Percentiles rank a stretch among this genome's conserved stretches.
phyloP scores from a whole-genome alignment of 2,329 filamentous ascomycete genomes.

The Trichothecium roseum region DNA sequence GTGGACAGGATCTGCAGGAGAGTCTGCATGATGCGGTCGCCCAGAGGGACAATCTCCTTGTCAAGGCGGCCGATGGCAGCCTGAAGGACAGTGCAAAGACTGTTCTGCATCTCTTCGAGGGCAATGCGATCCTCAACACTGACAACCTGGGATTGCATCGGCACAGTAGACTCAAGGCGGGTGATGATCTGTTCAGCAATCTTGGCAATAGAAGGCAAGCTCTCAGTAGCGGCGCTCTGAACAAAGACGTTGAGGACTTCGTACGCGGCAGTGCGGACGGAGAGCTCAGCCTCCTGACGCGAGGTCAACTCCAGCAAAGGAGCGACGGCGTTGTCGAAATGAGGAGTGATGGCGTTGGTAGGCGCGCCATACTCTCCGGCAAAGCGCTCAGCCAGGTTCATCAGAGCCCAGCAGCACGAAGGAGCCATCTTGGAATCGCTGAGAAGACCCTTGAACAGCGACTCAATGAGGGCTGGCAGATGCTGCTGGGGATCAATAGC shows the following conservation, averaged over 20 bases:
- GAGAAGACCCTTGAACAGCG: slow-evolving; percentile 80
- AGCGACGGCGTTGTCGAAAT: slow-evolving; percentile 87
- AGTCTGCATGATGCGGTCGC: slow-evolving; percentile 88
- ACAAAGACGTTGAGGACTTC: slow-evolving; percentile 95
- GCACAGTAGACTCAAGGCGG: slow-evolving; percentile 80
- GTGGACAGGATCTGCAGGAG: slow-evolving; percentile 71
- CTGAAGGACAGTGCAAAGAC: slow-evolving; percentile 81
- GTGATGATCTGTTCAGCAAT: slow-evolving; percentile 84
- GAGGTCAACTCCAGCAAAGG: slow-evolving; percentile 81
- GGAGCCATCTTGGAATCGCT: slow-evolving; percentile 94
- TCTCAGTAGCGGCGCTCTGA: slow-evolving; percentile 80
- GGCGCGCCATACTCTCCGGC: slow-evolving; percentile 70
- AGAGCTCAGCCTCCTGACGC: slow-evolving; percentile 70
- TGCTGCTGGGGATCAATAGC: slow-evolving; percentile 80
- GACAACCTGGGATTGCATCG: slow-evolving; percentile 85
- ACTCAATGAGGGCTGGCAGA: slow-evolving; percentile 73
- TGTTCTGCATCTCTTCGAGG: slow-evolving; percentile 96
- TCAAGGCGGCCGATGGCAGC: slow-evolving; percentile 87
- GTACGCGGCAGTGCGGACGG: slow-evolving; percentile 89
- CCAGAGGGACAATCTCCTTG: slow-evolving; percentile 79
- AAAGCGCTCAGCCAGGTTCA: slow-evolving; percentile 96
- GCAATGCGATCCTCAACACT: slow-evolving; percentile 95
- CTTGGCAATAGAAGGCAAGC: slow-evolving; percentile 66
- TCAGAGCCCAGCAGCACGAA: slow-evolving; percentile 97
- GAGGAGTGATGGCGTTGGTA: slow-evolving; percentile 75